A percentile compares a stretch with the other conserved stretches of the same genome.
Conservation (phyloP, 2,329 filamentous ascomycete genomes). For the Plenodomus tracheiphilus region DNA sequence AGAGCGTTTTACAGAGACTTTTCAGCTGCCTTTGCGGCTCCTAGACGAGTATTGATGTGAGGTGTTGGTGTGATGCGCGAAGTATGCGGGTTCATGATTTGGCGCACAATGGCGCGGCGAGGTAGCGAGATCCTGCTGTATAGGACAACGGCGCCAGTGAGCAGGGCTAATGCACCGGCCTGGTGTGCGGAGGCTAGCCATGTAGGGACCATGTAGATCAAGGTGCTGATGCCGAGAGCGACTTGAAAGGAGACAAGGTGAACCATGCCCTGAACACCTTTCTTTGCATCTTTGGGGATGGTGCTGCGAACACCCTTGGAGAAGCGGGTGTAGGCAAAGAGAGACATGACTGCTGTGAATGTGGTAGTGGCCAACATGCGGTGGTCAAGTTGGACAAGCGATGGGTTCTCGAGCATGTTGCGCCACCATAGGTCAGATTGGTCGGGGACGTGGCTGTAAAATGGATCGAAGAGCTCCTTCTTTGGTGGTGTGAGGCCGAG, state of each 20-base stretch:
- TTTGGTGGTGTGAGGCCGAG: constrained; percentile 77
- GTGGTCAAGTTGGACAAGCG: constrained; percentile 93
- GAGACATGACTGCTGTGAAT: constrained; percentile 75
- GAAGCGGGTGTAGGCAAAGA: constrained; percentile 80
- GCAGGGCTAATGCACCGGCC: constrained; percentile 80
- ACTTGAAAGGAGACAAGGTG: constrained; percentile 84
- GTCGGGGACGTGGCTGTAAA: constrained; percentile 80
- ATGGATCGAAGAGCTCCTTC: constrained; percentile 80
- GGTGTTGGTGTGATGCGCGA: constrained; percentile 16
- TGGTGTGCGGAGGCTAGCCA: constrained; percentile 89
- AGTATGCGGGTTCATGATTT: constrained; percentile 30
- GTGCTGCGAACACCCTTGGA: constrained; percentile 64
- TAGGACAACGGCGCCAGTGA: constrained; percentile 80
- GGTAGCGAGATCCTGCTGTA: constrained; percentile 58
- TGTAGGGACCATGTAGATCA: constrained; percentile 92
- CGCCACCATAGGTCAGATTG: constrained; percentile 89
- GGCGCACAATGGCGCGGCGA: constrained; percentile 34
- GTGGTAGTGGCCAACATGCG: constrained; percentile 88
- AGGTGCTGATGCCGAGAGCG: constrained; percentile 81
- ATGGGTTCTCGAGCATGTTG: constrained; percentile 97
- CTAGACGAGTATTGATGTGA: constrained; percentile 25
- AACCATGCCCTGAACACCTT: constrained; percentile 76
- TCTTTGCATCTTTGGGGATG: constrained; percentile 64
- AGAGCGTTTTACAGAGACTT: constrained; percentile 15
- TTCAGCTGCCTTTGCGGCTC: constrained; percentile 18